phyloP scores from a whole-genome alignment of 2,329 filamentous ascomycete species.

The Macrophomina pseudophaseolina region DNA sequence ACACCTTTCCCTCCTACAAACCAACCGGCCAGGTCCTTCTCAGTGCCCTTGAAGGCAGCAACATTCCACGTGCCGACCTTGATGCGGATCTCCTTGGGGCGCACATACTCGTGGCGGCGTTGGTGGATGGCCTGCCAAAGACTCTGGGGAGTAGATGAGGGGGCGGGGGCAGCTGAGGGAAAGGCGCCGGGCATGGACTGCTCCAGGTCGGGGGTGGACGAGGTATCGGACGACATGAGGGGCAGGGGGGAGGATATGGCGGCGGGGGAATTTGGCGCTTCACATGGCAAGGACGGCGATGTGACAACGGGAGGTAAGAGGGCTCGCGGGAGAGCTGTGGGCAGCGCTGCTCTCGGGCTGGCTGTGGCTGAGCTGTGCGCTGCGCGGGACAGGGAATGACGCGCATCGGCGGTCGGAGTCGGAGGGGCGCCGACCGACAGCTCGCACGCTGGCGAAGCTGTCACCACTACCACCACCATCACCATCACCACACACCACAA shows the following conservation, averaged over 20 bases:
- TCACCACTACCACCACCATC: neutral
- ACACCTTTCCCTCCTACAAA: constrained; percentile 80
- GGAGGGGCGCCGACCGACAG: neutral
- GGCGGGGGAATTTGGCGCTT: neutral
- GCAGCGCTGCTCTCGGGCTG: neutral
- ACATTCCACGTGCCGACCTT: constrained; percentile 98
- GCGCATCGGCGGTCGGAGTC: neutral
- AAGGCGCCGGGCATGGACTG: constrained; percentile 57
- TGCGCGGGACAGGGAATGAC: constrained; percentile 1
- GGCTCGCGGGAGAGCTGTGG: constrained; percentile 2
- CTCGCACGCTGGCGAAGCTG: neutral
- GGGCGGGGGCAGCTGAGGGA: constrained; percentile 36
- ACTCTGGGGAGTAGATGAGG: constrained; percentile 48
- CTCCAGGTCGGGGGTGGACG: constrained; percentile 42
- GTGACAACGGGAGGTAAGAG: neutral
- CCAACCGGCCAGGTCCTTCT: constrained; percentile 87
- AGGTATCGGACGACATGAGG: constrained; percentile 35
- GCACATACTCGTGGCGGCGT: constrained; percentile 78
- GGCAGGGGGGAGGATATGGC: neutral
- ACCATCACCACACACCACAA: neutral
- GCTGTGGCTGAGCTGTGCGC: constrained; percentile 6
- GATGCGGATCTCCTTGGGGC: constrained; percentile 74
- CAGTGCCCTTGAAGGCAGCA: constrained; percentile 79
- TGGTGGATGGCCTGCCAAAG: constrained; percentile 68
- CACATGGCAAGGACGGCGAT: constrained; percentile 19